Base-by-base conservation (phyloP, 345 rosid genomes). In the Punica granatum region DNA sequence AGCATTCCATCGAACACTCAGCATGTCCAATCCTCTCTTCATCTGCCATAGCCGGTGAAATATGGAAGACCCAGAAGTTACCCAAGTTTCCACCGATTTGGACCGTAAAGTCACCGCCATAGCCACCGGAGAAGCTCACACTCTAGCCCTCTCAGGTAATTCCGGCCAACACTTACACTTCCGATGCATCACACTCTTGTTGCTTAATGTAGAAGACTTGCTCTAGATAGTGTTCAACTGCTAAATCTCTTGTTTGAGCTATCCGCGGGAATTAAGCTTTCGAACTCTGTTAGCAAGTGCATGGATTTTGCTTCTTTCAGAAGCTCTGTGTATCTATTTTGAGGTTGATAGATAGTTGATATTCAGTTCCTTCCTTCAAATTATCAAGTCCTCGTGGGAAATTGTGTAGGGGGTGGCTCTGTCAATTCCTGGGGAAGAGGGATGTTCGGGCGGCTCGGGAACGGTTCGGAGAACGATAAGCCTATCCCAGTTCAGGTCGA, bases 381-480 rank as follows among this genome's bases (percentile, higher is more conserved):
- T 21, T 62, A 15, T 62, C 42, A 26, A 54, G 23, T 28, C 16
- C 16, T 37, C 21, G 41, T 56, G 37, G n/a, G 53, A 31, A 26
- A 34, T 18, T 70, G n/a, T 77, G 67, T 68, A 92, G 98, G 95
- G 68, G 92, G 85, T 77, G 95, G 97, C 23, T 51, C 71, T 61
- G 92, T 90, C 74, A 86, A 81, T 74, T 72, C 98, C 0, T 92
- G 97, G 98, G 98, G 98, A 58, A 88, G 92, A 83, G 98, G 95
- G 72, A 86, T 83, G 84, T 92, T 92, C 68, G 98, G 98, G 61
- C 83, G 98, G 66, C 85, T 90, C 3, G 97, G 98, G 33, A 90
- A 73, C 0, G 97, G 90, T 37, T 80, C 82, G 15, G 97, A 90
- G 66, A 48, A 80, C 6, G 98, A 92, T 67, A 93, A 81, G 80